These are phyloP conservation scores for Solanum medicagineum DNA, from an alignment of 257 asterid genomes.

Conservation along the genomic window DNA sequence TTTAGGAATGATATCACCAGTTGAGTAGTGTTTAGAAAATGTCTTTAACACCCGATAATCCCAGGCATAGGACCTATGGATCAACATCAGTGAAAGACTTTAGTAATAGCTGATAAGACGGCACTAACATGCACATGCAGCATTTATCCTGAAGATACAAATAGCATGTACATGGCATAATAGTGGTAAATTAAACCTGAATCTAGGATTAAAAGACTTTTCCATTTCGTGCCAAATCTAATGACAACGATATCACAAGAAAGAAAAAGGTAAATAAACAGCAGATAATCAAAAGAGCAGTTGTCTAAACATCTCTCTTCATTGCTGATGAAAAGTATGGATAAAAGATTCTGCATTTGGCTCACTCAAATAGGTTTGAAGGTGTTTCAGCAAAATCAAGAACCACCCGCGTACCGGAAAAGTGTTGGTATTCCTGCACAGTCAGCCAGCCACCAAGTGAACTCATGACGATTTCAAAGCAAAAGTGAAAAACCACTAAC, in stretches of 20 bases:
- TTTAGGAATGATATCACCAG: constrained; percentile 86
- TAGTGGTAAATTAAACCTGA: background rate
- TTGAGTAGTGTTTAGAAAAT: constrained; percentile 72
- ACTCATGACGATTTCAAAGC: background rate
- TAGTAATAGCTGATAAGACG: background rate
- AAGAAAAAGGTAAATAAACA: background rate
- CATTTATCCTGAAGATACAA: background rate
- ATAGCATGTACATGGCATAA: background rate
- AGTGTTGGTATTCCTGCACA: constrained; percentile 88
- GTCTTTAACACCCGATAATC: constrained; percentile 70
- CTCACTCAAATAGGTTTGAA: constrained; percentile 94
- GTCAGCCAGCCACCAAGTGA: background rate
- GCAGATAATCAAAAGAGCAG: background rate
- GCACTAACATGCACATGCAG: background rate
- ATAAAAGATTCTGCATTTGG: constrained; percentile 1
- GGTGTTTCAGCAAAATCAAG: constrained; percentile 97
- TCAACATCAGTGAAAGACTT: background rate
- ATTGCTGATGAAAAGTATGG: background rate
- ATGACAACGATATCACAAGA: background rate
- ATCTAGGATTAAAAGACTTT: background rate
- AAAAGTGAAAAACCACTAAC: background rate
- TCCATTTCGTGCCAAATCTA: background rate
- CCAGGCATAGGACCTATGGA: constrained; percentile 76
- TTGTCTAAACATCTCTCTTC: background rate
- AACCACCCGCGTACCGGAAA: constrained; percentile 82